A percentile compares a stretch with the other conserved stretches of the same genome.
Evolutionary conservation across 2,329 filamentous ascomycete genomes (phyloP).

Genomic region (Claviceps sorghi): DNA sequence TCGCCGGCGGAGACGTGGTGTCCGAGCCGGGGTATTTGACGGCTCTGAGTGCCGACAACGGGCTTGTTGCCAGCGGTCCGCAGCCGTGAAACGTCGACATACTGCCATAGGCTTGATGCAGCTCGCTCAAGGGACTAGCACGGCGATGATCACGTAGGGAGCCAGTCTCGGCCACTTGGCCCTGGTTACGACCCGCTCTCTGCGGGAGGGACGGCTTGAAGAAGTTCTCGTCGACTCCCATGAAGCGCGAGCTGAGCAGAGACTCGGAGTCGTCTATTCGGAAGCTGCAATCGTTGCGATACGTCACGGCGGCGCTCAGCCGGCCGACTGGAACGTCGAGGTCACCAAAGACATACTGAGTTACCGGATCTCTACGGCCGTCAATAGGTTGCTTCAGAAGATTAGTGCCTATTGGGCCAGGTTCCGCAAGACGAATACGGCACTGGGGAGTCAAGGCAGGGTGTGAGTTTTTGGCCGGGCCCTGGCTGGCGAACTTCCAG

Average conservation of each 20-base stretch:
- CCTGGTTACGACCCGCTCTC: conserved; percentile 25
- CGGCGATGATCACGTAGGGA: conserved; percentile 58
- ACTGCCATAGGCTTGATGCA: conserved; percentile 74
- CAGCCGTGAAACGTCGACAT: conserved; percentile 81
- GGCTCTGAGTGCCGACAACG: conserved; percentile 67
- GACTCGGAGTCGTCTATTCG: conserved; percentile 84
- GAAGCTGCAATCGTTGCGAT: conserved; percentile 81
- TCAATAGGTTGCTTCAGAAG: conserved; percentile 36
- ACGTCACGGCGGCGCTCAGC: conserved; percentile 67
- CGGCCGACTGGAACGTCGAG: conserved; percentile 78
- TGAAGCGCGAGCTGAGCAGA: conserved; percentile 79
- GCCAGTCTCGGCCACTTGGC: conserved; percentile 42
- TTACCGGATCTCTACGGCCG: conserved; percentile 33
- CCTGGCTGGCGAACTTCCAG: conserved; percentile 68
- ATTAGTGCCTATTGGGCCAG: conserved; percentile 44
- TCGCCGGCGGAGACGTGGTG: conserved; percentile 43
- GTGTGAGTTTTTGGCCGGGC: conserved; percentile 55
- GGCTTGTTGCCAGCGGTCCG: conserved; percentile 63
- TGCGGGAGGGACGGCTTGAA: conserved; percentile 65
- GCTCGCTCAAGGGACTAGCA: conserved; percentile 35
- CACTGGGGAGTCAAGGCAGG: conserved; percentile 60
- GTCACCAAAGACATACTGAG: conserved; percentile 66
- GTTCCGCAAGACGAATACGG: conserved; percentile 54
- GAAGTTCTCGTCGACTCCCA: conserved; percentile 77
- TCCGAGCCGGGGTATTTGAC: conserved; percentile 48